Evolutionary conservation across 108 stramenopile genomes (phyloP), one percentile per base, ranked within the genome.

Genomic region (Schizochytrium sp.): DNA sequence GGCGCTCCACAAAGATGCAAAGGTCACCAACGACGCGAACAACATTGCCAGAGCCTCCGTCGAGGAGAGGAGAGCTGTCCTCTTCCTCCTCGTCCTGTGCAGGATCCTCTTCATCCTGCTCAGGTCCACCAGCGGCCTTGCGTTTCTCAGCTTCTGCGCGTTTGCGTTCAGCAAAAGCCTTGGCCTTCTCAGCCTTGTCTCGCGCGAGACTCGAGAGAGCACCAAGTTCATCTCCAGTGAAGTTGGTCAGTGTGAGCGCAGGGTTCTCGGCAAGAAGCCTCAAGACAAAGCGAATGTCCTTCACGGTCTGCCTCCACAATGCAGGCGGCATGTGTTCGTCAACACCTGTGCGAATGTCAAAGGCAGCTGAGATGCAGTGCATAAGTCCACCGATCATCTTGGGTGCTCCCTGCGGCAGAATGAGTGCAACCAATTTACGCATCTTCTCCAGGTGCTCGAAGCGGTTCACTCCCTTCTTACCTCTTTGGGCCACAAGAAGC

Each of bases 241-340:
- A 57, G 45, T 90, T 69, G 59, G 91, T 95, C 55, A 95, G 93
- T 46, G 89, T 42, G 61, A 92, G 88, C 44, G 88, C 64, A 13
- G 91, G 90, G 53, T 95, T 94, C 49, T 94, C 94, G 38, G 95
- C 94, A 50, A 98, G 90, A 46, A 98, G 91, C n/a, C 90, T 53
- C 45, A 94, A 92, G 50, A 97, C 96, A 38, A 97, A 94, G 72
- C 92, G 69, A 57, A 98, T 87, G 90, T 96, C 96, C 28, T 92
- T 90, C 4, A 95, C 93, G 92, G 97, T 97, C 13, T 95, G 94
- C 89, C 93, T 94, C 99, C 99, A 99, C 72, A 94, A 95, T n/a
- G 93, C 19, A 4, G 96, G 95, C 56, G 97, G 96, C 98, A 99
- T 97, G 94, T 91, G 97, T 88, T 98, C 98, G 93, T 99, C 99